Conservation (phyloP, 1,284 basidiomycete genomes). For the Abortiporus biennis region DNA sequence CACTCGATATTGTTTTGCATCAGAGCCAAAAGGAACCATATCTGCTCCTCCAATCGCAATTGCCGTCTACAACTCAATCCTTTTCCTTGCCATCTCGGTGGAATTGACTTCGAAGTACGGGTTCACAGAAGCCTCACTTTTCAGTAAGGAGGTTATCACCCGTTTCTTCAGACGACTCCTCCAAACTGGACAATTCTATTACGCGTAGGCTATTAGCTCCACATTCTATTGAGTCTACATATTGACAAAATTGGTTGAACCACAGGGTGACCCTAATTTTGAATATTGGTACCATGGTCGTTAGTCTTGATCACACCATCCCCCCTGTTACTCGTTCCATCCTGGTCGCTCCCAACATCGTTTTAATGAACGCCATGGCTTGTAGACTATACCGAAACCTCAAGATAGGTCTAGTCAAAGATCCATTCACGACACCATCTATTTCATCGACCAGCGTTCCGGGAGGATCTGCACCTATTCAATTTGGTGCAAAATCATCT, state of each 20-base stretch:
- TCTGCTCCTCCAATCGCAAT: constrained; percentile 15
- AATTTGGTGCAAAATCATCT: no score
- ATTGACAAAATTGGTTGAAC: background rate
- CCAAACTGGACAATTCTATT: constrained; percentile 1
- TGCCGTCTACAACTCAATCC: constrained; percentile 19
- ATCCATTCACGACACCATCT: no score
- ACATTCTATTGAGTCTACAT: background rate
- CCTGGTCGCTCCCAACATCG: constrained; percentile 3
- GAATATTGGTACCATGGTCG: constrained; percentile 1
- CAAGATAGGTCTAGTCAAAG: constrained; percentile 9
- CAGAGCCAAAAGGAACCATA: constrained; percentile 14
- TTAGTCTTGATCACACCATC: background rate
- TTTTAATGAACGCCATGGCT: constrained; percentile 4
- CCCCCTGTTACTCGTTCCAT: constrained; percentile 4
- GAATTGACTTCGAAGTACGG: background rate
- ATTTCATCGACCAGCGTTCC: no score
- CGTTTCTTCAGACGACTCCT: background rate
- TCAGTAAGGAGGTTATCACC: background rate
- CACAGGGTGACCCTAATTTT: constrained; percentile 1
- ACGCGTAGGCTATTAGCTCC: background rate
- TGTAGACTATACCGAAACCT: constrained; percentile 3
- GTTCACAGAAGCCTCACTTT: background rate
- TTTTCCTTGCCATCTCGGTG: background rate
- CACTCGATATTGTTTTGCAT: constrained; percentile 10
- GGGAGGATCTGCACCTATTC: no score